phyloP scores from a whole-genome alignment of 306 rosid species.

The Quercus wislizeni region DNA sequence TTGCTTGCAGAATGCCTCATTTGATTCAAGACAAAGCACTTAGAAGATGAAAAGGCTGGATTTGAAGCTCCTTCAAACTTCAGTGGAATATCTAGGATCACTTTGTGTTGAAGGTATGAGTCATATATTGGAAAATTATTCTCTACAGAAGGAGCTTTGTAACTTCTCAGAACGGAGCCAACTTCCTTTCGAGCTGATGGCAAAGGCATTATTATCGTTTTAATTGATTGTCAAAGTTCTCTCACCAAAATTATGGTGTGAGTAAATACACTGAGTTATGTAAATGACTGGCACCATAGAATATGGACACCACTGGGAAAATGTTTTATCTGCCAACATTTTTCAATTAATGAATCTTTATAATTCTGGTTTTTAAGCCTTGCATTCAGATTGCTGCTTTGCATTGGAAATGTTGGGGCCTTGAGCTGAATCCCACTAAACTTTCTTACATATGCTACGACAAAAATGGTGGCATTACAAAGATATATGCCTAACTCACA shows the following conservation, averaged over 20 bases:
- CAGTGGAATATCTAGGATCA: constrained; percentile 3
- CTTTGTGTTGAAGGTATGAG: constrained; percentile 2
- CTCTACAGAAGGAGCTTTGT: constrained; percentile 6
- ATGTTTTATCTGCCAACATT: background rate
- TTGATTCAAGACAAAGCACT: background rate
- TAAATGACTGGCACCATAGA: constrained; percentile 19
- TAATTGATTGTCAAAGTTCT: background rate
- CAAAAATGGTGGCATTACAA: background rate
- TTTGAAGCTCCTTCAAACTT: constrained; percentile 24
- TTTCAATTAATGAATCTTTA: background rate
- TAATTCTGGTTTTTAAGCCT: background rate
- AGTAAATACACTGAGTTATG: constrained; percentile 28
- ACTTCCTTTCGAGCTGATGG: background rate
- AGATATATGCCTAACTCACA: background rate
- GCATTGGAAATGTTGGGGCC: background rate
- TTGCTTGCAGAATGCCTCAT: constrained; percentile 4
- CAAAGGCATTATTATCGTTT: background rate
- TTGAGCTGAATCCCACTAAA: background rate
- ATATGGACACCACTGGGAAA: background rate
- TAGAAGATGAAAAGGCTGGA: constrained; percentile 3
- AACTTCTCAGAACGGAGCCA: constrained; percentile 9
- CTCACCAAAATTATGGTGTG: constrained; percentile 7
- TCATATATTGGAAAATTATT: constrained; percentile 1
- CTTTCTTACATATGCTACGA: background rate
- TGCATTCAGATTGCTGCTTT: background rate